These are phyloP conservation scores for Ceratobasidium sp. DNA, from an alignment of 1,284 basidiomycete genomes.

Conservation along the genomic window DNA sequence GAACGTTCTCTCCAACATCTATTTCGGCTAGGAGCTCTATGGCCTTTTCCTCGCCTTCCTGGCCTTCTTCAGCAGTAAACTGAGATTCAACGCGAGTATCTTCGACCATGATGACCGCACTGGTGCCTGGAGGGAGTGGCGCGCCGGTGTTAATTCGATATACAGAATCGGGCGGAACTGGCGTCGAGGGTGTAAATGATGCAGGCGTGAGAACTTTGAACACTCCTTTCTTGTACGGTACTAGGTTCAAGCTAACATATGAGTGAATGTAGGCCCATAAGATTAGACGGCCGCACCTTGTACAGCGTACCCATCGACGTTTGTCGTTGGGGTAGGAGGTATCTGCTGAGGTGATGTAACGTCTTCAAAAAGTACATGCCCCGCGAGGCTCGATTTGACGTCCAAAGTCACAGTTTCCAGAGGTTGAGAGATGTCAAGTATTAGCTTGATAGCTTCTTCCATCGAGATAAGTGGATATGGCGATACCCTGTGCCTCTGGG, in stretches of 20 bases:
- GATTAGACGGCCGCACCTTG: constrained; percentile 61
- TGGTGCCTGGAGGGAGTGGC: constrained; percentile 78
- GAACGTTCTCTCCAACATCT: constrained; percentile 77
- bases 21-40: constrained; percentile 77
- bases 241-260: not conserved
- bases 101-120: constrained; percentile 92
- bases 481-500: constrained; percentile 77
- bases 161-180: constrained; percentile 67
- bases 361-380: constrained; percentile 81
- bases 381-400: constrained; percentile 71
- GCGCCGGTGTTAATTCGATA: constrained; percentile 86
- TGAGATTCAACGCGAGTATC: constrained; percentile 69
- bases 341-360: constrained; percentile 74
- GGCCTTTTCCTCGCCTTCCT: constrained; percentile 71
- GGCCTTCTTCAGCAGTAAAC: constrained; percentile 30
- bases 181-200: constrained; percentile 60
- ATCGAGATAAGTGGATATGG: constrained; percentile 81
- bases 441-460: constrained; percentile 71
- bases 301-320: constrained; percentile 89
- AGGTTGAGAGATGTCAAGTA: constrained; percentile 66
- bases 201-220: constrained; percentile 79
- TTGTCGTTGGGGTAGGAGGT: constrained; percentile 77
- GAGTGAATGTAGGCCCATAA: constrained; percentile 40
- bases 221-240: constrained; percentile 65
- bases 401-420: constrained; percentile 61